A percentile compares a stretch with the other conserved stretches of the same genome.
Evolutionary conservation across 225 moss, liverwort and hornwort genomes (phyloP).

Genomic region (Pleurozium schreberi): DNA sequence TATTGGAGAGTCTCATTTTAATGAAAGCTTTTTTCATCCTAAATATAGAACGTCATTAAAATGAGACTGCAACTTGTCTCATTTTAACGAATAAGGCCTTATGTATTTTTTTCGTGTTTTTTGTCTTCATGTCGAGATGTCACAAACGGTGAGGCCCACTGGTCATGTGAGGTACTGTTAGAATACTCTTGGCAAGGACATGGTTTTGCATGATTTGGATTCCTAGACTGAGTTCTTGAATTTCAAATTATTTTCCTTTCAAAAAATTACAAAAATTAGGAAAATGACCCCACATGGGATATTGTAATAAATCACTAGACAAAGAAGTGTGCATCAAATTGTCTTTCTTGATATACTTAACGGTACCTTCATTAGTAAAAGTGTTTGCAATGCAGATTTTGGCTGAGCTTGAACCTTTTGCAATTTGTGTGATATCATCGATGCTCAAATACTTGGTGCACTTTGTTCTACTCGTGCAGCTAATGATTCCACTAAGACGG

Average conservation of each 20-base stretch:
- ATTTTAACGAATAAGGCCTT: too few species aligned
- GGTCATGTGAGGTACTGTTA: not conserved
- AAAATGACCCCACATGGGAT: not conserved
- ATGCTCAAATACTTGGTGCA: not conserved
- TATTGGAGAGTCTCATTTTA: too few species aligned
- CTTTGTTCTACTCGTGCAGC: not conserved
- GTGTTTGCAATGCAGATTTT: not conserved
- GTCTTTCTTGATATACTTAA: not conserved
- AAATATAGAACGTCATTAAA: too few species aligned
- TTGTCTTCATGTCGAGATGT: not conserved
- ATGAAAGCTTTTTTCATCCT: too few species aligned
- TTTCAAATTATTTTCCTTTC: not conserved
- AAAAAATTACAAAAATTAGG: not conserved
- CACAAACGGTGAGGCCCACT: not conserved
- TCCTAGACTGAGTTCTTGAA: not conserved
- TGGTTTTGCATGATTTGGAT: not conserved
- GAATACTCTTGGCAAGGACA: not conserved
- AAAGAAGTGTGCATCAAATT: not conserved
- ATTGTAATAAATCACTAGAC: not conserved
- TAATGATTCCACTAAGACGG: not conserved
- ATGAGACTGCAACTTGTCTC: too few species aligned
- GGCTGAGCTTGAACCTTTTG: not conserved
- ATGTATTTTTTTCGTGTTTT: too few species aligned
- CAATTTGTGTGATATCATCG: not conserved
- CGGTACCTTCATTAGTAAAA: not conserved